Conservation (phyloP, 352 stramenopile species). For the Phytophthora europaea region DNA sequence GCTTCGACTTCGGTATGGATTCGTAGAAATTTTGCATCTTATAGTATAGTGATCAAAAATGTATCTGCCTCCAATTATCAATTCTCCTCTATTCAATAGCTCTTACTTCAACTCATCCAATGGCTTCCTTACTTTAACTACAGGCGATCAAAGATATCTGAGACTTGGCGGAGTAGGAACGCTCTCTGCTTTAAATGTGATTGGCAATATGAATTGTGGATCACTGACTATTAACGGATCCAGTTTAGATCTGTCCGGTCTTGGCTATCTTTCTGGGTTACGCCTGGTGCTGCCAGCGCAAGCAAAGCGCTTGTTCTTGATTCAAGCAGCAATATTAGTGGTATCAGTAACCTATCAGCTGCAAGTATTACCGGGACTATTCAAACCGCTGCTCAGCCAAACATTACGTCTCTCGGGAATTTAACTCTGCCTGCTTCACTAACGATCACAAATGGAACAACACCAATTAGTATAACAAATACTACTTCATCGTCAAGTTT, state of each 20-base stretch:
- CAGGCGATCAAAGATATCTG: constrained; percentile 2
- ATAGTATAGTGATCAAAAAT: constrained; percentile 24
- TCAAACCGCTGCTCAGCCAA: no score
- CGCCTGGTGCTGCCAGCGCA: not conserved
- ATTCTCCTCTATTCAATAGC: constrained; percentile 4
- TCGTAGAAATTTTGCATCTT: constrained; percentile 30
- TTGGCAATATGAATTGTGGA: not conserved
- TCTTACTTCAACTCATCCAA: constrained; percentile 1
- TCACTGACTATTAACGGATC: not conserved
- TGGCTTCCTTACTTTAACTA: not conserved
- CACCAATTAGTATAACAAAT: no score
- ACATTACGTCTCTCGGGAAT: no score
- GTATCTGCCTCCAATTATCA: constrained; percentile 24
- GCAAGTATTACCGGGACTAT: not conserved
- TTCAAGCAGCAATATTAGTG: not conserved
- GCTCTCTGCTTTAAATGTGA: not conserved
- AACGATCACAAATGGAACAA: no score
- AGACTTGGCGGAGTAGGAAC: not conserved
- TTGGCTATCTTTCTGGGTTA: not conserved
- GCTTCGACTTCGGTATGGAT: constrained; percentile 17
- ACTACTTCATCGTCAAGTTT: no score
- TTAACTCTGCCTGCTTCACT: no score
- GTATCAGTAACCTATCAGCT: not conserved
- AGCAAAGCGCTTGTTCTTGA: not conserved
- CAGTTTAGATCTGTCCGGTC: not conserved